A percentile compares a stretch with the other conserved stretches of the same genome.
These are phyloP conservation scores for Aspergillus avenaceus DNA, from an alignment of 495 filamentous ascomycete species.

Conservation along the genomic window DNA sequence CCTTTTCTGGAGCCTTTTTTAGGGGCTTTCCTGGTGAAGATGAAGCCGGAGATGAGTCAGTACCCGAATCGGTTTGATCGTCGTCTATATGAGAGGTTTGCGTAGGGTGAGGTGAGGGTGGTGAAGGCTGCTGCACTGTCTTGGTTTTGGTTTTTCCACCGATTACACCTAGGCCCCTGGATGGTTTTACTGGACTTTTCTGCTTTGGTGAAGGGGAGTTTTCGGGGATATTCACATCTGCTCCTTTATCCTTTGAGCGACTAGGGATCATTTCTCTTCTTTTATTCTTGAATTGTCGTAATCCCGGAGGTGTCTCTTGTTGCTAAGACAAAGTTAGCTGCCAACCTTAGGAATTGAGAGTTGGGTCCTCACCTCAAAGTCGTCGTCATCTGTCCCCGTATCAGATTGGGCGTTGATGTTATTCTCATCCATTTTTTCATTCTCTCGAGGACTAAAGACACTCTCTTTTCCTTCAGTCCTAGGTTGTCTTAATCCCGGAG, in stretches of 20 bases:
- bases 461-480: slow-evolving; percentile 8
- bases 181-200: slow-evolving; percentile 8
- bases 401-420: slow-evolving; percentile 8
- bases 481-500: slow-evolving; percentile 24
- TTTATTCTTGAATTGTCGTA: slow-evolving; percentile 19
- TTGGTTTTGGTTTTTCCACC: slow-evolving; percentile 14
- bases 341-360: not conserved
- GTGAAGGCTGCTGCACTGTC: slow-evolving; percentile 12
- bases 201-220: slow-evolving; percentile 1
- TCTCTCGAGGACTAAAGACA: not conserved
- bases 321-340: slow-evolving; percentile 18
- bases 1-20: not conserved
- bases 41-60: slow-evolving; percentile 3
- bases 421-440: slow-evolving; percentile 1
- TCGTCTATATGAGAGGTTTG: slow-evolving; percentile 1
- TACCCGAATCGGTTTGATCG: slow-evolving; percentile 8
- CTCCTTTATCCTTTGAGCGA: not conserved
- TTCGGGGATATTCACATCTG: slow-evolving; percentile 3
- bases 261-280: not conserved
- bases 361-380: slow-evolving; percentile 33
- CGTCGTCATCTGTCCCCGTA: slow-evolving; percentile 26
- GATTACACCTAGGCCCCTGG: slow-evolving; percentile 17
- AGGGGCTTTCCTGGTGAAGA: not conserved
- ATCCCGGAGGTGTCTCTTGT: slow-evolving; percentile 34
- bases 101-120: not conserved